Percentiles rank a stretch among this genome's conserved stretches.
These are phyloP conservation scores for Amphicarpaea edgeworthii DNA, from an alignment of 306 rosid genomes.

Conservation along the genomic window DNA sequence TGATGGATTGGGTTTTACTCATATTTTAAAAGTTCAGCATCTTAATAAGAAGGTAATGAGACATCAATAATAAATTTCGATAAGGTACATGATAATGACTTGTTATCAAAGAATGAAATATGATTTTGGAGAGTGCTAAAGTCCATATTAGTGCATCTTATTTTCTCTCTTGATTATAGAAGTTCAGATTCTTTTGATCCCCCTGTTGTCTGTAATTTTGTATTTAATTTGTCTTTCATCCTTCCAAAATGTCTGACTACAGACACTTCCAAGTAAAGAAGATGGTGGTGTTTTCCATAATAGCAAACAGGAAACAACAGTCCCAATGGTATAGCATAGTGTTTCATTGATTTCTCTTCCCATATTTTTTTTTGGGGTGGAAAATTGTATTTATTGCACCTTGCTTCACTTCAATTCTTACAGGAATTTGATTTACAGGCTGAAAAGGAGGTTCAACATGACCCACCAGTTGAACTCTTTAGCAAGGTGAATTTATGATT, in stretches of 20 bases:
- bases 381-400: conserved; percentile 21
- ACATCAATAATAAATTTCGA: conserved; percentile 16
- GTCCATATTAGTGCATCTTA: conserved; percentile 11
- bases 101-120: background rate
- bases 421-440: conserved; percentile 79
- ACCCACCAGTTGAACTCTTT: conserved; percentile 81
- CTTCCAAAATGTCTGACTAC: conserved; percentile 47
- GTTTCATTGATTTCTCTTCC: conserved; percentile 24
- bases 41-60: conserved; percentile 76
- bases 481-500: conserved; percentile 66
- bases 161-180: background rate
- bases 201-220: background rate
- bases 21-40: conserved; percentile 71
- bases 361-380: conserved; percentile 20
- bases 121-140: too few relatives aligned
- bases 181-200: conserved; percentile 8
- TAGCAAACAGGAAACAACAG: conserved; percentile 71
- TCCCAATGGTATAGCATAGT: conserved; percentile 67
- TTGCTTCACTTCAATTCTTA: conserved; percentile 47
- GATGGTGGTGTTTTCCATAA: conserved; percentile 67
- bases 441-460: conserved; percentile 65
- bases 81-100: background rate
- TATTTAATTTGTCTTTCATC: background rate
- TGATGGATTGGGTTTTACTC: conserved; percentile 59
- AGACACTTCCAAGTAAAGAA: conserved; percentile 78